A percentile compares a stretch with the other conserved stretches of the same genome.
phyloP scores from a whole-genome alignment of 257 asterid species.

The Thymus quinquecostatus region DNA sequence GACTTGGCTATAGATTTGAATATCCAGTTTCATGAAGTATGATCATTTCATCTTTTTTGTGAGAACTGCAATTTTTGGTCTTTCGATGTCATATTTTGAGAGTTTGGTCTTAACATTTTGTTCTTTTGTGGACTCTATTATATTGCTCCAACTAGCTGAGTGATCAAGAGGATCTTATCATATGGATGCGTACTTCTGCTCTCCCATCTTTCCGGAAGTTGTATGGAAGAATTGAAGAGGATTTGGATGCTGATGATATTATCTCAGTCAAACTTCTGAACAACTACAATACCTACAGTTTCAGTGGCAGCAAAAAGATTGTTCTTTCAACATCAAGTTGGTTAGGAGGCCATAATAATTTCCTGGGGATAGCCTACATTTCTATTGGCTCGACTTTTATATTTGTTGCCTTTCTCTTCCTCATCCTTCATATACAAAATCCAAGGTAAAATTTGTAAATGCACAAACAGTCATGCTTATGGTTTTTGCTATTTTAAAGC shows the following conservation, averaged over 20 bases:
- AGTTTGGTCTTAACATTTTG: background rate
- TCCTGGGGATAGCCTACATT: slow-evolving; percentile 65
- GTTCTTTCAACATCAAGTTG: slow-evolving; percentile 73
- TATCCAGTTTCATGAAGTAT: background rate
- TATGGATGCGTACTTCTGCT: slow-evolving; percentile 88
- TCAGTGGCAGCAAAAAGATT: slow-evolving; percentile 70
- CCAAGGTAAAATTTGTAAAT: slow-evolving; percentile 57
- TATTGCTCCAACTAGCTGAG: slow-evolving; percentile 55
- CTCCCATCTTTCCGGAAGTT: slow-evolving; percentile 70
- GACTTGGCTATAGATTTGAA: background rate
- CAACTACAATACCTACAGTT: slow-evolving; percentile 81
- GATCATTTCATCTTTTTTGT: slow-evolving; percentile 12
- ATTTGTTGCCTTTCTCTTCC: slow-evolving; percentile 56
- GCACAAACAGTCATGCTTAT: slow-evolving; percentile 23
- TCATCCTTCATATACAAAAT: slow-evolving; percentile 57
- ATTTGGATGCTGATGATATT: slow-evolving; percentile 55
- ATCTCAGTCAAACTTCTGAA: slow-evolving; percentile 55
- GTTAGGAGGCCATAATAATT: slow-evolving; percentile 75
- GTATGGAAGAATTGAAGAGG: slow-evolving; percentile 76
- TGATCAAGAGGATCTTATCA: slow-evolving; percentile 80
- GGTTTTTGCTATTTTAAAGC: slow-evolving; percentile 16
- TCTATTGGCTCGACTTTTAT: slow-evolving; percentile 51
- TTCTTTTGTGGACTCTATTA: slow-evolving; percentile 20
- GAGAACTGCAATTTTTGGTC: background rate
- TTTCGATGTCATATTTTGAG: slow-evolving; percentile 10